Conservation (phyloP, 2,329 filamentous ascomycete species). For the Colletotrichum horii region DNA sequence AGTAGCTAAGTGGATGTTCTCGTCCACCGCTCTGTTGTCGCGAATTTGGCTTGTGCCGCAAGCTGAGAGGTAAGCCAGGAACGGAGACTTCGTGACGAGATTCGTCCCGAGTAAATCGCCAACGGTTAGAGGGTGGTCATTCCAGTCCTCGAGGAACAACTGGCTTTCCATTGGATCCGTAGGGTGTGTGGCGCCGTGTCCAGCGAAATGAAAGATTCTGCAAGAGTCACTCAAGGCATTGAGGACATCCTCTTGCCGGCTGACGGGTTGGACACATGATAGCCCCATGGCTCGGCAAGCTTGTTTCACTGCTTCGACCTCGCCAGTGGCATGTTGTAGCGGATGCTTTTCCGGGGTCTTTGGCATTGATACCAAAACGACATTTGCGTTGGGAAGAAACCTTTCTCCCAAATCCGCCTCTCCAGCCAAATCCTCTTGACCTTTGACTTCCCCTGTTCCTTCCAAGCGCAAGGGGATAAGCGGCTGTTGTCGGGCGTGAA, state of each 20-base stretch:
- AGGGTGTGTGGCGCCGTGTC: constrained; percentile 31
- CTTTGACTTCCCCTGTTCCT: too few relatives aligned
- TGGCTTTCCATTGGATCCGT: constrained; percentile 14
- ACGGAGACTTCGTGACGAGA: constrained; percentile 21
- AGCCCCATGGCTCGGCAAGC: constrained; percentile 2
- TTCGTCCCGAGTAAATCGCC: constrained; percentile 23
- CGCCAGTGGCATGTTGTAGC: constrained; percentile 23
- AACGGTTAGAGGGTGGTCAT: constrained; percentile 13
- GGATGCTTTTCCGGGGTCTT: background rate
- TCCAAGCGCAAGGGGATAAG: too few relatives aligned
- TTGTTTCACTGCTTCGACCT: constrained; percentile 20
- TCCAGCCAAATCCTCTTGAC: too few relatives aligned
- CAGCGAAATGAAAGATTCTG: constrained; percentile 47
- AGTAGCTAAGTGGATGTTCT: constrained; percentile 31
- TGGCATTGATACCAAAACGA: constrained; percentile 34
- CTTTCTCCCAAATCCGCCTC: background rate
- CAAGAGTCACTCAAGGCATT: constrained; percentile 25
- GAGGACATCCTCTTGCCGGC: constrained; percentile 27
- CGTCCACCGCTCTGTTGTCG: constrained; percentile 32
- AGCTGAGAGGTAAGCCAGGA: constrained; percentile 43
- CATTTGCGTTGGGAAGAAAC: background rate
- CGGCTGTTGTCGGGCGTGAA: constrained; percentile 22
- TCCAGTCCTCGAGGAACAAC: constrained; percentile 11
- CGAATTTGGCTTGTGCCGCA: constrained; percentile 35
- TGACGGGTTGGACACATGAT: background rate